Base-by-base conservation (phyloP, 2,329 filamentous ascomycete species). In the Decorospora gaudefroyi region DNA sequence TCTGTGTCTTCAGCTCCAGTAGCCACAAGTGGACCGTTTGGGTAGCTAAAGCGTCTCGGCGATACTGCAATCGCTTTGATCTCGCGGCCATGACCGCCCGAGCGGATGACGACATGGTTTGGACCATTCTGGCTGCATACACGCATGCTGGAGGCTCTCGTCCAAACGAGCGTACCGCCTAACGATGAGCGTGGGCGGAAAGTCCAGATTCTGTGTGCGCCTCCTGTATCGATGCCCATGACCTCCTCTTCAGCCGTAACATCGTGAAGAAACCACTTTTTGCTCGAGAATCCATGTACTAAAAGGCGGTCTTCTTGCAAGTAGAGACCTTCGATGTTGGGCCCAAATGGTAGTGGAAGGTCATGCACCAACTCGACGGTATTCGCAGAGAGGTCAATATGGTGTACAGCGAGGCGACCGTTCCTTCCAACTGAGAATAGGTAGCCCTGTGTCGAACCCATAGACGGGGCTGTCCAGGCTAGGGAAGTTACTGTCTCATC, bases 31-130 rank as follows among this genome's bases (percentile, higher is more conserved):
- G 62, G 62, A 6, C 13, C 33, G 33, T 56, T 41, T 42, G 49
- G 18, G 28, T 21, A 42, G 9, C 15, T 16, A 15, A 8, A n/a
- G 18, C 17, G 10, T 10, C 21, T 22, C 7, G 23, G 26, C 0
- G 76, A 76, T 2, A 80, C 62, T 13, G 82, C 78, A 49, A 81
- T 69, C 2, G 80, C 72, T 65, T 88, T 88, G 56, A 97, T 87
- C 70, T 99, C 93, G 41, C 93, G 78, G 0, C 93, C 93, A 68
- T 99, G 93, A 0, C 83, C 83, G 5, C 93, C 92, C 0, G 71
- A 57, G 52, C 85, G 83, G 9, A 95, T 53, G 0, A 78, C 65
- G 7, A 66, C 58, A 64, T 72, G 81, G 54, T 64, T 74, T 22
- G 74, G 49, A 11, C 59, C 47, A 3, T 42, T 48, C 21, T 78